These are phyloP conservation scores for Gelatoporia subvermispora DNA, from an alignment of 768 basidiomycete species.

Conservation along the genomic window DNA sequence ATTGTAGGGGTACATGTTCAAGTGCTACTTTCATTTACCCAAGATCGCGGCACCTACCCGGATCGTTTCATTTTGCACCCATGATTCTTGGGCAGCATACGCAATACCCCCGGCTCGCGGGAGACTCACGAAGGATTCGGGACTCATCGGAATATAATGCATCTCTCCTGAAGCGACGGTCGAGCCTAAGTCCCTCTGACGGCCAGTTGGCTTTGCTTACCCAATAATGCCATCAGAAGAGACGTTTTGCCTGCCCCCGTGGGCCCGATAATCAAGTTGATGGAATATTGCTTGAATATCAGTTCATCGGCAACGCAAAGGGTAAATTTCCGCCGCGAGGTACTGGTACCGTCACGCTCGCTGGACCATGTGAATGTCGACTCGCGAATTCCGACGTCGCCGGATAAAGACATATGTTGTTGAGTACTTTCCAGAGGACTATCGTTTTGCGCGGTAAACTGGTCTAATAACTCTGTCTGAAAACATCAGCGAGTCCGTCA, in stretches of 20 bases:
- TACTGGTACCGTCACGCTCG: constrained; percentile 29
- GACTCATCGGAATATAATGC: constrained; percentile 49
- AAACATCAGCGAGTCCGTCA: neutral
- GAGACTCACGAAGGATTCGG: constrained; percentile 65
- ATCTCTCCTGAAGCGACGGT: constrained; percentile 29
- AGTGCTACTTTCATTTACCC: constrained; percentile 51
- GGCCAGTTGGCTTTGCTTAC: constrained; percentile 5
- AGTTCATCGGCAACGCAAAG: constrained; percentile 25
- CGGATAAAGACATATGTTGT: constrained; percentile 9
- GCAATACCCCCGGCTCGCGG: constrained; percentile 69
- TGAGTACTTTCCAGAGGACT: too few relatives aligned
- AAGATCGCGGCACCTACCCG: constrained; percentile 30
- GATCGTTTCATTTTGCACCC: constrained; percentile 81
- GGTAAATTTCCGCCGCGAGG: constrained; percentile 29
- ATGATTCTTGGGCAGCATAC: constrained; percentile 81
- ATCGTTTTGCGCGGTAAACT: constrained; percentile 23
- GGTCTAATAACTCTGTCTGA: constrained; percentile 49
- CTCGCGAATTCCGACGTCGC: constrained; percentile 49
- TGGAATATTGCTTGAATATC: constrained; percentile 19
- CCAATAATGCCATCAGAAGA: constrained; percentile 27
- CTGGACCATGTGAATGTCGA: constrained; percentile 55
- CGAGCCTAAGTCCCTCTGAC: neutral
- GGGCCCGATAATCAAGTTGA: constrained; percentile 29
- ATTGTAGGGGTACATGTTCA: constrained; percentile 40
- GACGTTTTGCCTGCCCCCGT: constrained; percentile 30